Percentiles rank a stretch among this genome's conserved stretches.
These are phyloP conservation scores for Thielaviopsis cerberus DNA, from an alignment of 2,329 filamentous ascomycete species.

Conservation along the genomic window DNA sequence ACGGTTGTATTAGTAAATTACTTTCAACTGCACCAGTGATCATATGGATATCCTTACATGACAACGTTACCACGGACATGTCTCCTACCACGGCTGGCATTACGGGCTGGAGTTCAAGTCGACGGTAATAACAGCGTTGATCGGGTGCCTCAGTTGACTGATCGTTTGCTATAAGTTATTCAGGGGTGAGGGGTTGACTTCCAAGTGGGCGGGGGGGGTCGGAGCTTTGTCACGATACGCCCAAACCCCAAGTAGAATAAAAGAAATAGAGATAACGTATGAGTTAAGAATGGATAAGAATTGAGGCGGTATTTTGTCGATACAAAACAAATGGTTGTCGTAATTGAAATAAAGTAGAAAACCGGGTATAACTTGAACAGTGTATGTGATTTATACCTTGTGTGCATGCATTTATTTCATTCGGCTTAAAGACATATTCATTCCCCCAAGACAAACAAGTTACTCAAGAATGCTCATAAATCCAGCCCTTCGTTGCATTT, in stretches of 20 bases:
- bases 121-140: not conserved
- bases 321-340: no score
- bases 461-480: no score
- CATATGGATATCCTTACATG: conserved; percentile 30
- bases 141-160: not conserved
- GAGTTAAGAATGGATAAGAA: no score
- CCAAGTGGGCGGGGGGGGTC: not conserved
- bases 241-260: not conserved
- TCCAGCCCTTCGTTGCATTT: not conserved
- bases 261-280: not conserved
- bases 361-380: no score
- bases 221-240: not conserved
- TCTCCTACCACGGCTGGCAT: conserved; percentile 47
- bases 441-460: no score
- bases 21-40: not conserved
- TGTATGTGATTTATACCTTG: no score
- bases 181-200: not conserved
- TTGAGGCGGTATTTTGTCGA: no score
- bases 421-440: no score
- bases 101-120: conserved; percentile 4
- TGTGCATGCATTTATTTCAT: no score
- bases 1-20: not conserved
- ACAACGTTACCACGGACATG: conserved; percentile 46
- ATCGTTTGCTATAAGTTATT: not conserved
- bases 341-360: no score